Conservation (phyloP, 495 filamentous ascomycete species). For the Aspergillus steynii region DNA sequence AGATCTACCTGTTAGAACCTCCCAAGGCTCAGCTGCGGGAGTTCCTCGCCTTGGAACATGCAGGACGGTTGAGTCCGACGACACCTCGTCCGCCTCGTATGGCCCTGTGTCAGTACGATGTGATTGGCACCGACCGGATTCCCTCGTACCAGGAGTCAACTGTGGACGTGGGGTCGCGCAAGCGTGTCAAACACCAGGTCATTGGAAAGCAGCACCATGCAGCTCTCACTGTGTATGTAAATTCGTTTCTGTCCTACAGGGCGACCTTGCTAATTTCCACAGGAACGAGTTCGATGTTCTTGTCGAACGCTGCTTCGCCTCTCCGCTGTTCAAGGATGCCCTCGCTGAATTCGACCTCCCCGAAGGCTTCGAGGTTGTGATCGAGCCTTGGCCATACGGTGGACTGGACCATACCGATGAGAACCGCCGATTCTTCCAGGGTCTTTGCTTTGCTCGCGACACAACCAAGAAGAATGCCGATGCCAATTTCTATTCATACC, state of each 20-base stretch:
- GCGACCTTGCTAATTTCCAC: slow-evolving; percentile 16
- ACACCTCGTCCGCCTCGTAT: slow-evolving; percentile 55
- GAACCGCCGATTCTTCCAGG: slow-evolving; percentile 55
- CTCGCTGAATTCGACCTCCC: slow-evolving; percentile 63
- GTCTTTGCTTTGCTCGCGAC: slow-evolving; percentile 50
- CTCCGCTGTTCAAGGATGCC: slow-evolving; percentile 61
- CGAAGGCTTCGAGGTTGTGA: slow-evolving; percentile 61
- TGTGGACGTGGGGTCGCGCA: slow-evolving; percentile 55
- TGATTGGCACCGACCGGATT: slow-evolving; percentile 57
- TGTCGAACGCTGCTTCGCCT: slow-evolving; percentile 58
- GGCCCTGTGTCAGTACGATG: slow-evolving; percentile 67
- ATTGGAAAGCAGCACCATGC: slow-evolving; percentile 63
- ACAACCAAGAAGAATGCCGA: slow-evolving; percentile 40
- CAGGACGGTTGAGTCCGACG: slow-evolving; percentile 45
- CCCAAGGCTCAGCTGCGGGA: slow-evolving; percentile 46
- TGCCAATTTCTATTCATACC: slow-evolving; percentile 78
- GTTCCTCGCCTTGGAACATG: slow-evolving; percentile 52
- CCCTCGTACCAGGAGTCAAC: slow-evolving; percentile 61
- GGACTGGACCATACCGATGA: slow-evolving; percentile 57
- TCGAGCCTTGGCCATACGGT: slow-evolving; percentile 73
- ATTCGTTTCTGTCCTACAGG: not conserved
- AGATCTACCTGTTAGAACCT: slow-evolving; percentile 54
- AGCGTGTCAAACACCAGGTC: slow-evolving; percentile 50
- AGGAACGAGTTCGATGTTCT: slow-evolving; percentile 65
- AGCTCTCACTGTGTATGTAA: slow-evolving; percentile 56